phyloP scores from a whole-genome alignment of 148 eudicot species.

The Arctostaphylos glauca region DNA sequence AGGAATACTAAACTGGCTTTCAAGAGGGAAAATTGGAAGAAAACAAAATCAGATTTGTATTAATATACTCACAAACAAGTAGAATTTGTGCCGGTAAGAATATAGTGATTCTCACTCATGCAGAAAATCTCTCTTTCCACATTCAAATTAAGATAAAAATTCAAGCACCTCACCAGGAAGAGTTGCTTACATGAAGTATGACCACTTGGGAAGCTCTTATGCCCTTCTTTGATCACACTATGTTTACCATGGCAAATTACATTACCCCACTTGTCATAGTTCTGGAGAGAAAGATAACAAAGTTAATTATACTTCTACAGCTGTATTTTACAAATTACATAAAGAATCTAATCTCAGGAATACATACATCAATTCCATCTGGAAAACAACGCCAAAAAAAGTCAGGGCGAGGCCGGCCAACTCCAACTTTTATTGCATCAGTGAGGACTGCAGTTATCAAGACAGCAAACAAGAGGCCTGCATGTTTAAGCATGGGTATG shows the following conservation, averaged over 20 bases:
- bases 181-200: slow-evolving; percentile 74
- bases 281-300: slow-evolving; percentile 22
- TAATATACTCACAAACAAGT: background rate
- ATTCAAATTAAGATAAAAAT: no score
- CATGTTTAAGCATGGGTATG: background rate
- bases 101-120: background rate
- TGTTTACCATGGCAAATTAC: slow-evolving; percentile 50
- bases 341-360: background rate
- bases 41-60: background rate
- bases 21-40: background rate
- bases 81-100: background rate
- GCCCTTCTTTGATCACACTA: slow-evolving; percentile 73
- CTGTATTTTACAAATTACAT: background rate
- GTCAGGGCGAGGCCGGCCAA: slow-evolving; percentile 92
- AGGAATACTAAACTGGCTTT: background rate
- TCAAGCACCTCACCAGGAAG: background rate
- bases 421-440: slow-evolving; percentile 82
- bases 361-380: slow-evolving; percentile 61
- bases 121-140: background rate
- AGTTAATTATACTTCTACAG: background rate
- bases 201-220: slow-evolving; percentile 95
- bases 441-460: slow-evolving; percentile 75
- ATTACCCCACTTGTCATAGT: slow-evolving; percentile 39
- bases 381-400: slow-evolving; percentile 98
- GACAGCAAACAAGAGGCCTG: slow-evolving; percentile 67